Percentiles rank a stretch among this genome's conserved stretches.
Conservation (phyloP, 2,329 filamentous ascomycete species). For the Zasmidium citrigriseum region DNA sequence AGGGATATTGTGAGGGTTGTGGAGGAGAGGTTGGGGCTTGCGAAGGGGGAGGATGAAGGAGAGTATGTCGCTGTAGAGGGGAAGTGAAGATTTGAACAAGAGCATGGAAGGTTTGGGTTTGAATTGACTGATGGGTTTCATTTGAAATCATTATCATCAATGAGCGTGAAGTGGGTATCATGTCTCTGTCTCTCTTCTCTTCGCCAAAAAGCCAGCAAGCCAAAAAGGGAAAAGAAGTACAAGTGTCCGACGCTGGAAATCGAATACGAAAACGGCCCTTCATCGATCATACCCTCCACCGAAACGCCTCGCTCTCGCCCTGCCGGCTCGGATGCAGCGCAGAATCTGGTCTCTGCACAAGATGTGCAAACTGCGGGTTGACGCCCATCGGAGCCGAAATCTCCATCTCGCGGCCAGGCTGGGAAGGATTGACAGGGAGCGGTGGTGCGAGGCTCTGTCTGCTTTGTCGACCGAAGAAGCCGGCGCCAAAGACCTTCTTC, state of each 20-base stretch:
- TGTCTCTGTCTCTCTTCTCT: constrained; percentile 3
- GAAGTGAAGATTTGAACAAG: constrained; percentile 2
- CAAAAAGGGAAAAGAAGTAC: background rate
- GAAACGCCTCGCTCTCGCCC: constrained; percentile 34
- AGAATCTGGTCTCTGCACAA: constrained; percentile 55
- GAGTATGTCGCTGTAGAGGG: constrained; percentile 2
- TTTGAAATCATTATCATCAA: constrained; percentile 9
- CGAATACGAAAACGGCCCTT: constrained; percentile 6
- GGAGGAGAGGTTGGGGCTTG: constrained; percentile 45
- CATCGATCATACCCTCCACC: constrained; percentile 33
- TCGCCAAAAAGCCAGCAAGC: constrained; percentile 2
- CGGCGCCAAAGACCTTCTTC: constrained; percentile 34
- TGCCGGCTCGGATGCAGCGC: constrained; percentile 54
- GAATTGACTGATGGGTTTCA: background rate
- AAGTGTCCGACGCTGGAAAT: background rate
- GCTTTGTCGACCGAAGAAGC: constrained; percentile 31
- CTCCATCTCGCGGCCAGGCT: constrained; percentile 26
- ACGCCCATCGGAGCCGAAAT: constrained; percentile 59
- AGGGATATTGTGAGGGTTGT: constrained; percentile 68
- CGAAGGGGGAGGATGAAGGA: background rate
- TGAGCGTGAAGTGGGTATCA: constrained; percentile 22
- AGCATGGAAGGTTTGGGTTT: too few species aligned
- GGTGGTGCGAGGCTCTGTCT: constrained; percentile 45
- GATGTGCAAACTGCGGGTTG: constrained; percentile 55
- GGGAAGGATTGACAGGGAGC: constrained; percentile 46